A percentile compares a stretch with the other conserved stretches of the same genome.
Conservation (phyloP, 2,329 filamentous ascomycete species). For the Plenodomus lindquistii region DNA sequence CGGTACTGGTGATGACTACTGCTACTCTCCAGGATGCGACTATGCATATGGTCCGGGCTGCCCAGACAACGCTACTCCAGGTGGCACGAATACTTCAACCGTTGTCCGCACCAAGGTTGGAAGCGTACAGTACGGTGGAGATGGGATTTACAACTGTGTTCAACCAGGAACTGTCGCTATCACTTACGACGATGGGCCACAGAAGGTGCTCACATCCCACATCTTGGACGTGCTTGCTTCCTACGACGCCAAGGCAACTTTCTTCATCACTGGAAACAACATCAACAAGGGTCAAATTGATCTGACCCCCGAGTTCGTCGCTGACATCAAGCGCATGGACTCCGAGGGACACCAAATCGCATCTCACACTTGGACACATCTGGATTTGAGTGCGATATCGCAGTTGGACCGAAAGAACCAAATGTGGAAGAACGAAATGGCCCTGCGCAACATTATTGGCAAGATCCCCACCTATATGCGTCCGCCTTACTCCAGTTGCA, state of each 20-base stretch:
- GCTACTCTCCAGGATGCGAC: conserved; percentile 64
- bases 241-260: conserved; percentile 67
- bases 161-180: conserved; percentile 63
- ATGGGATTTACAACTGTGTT: conserved; percentile 60
- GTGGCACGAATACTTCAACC: conserved; percentile 59
- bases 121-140: conserved; percentile 59
- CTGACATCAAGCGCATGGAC: conserved; percentile 61
- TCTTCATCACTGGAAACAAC: conserved; percentile 66
- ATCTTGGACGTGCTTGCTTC: conserved; percentile 64
- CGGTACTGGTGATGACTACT: conserved; percentile 59
- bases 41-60: conserved; percentile 65
- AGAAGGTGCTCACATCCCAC: conserved; percentile 61
- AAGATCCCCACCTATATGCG: conserved; percentile 61
- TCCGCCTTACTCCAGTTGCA: conserved; percentile 55
- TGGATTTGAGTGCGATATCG: conserved; percentile 52
- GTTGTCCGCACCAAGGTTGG: conserved; percentile 60
- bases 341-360: conserved; percentile 63
- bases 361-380: conserved; percentile 61
- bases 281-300: conserved; percentile 62
- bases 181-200: conserved; percentile 69
- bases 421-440: conserved; percentile 60
- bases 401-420: conserved; percentile 51
- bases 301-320: conserved; percentile 50
- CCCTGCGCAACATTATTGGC: conserved; percentile 59
- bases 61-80: conserved; percentile 60